Evolutionary conservation across 495 filamentous ascomycete genomes (phyloP).

Genomic region (Aspergillus coremiiformis): DNA sequence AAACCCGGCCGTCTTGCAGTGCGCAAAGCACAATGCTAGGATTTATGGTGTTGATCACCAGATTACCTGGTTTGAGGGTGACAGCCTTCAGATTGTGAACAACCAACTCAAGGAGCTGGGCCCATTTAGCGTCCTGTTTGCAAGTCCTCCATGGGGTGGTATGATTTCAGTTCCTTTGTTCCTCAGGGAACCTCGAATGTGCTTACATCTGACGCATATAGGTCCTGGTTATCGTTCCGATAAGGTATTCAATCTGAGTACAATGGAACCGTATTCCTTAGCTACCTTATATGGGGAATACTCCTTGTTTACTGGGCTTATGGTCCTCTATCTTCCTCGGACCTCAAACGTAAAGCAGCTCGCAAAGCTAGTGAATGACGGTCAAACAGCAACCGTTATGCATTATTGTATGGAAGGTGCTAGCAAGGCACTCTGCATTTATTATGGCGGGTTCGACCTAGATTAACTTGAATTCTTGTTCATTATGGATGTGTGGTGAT

Average conservation of each 20-base stretch:
- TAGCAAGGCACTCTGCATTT: slow-evolving; percentile 67
- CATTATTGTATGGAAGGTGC: slow-evolving; percentile 90
- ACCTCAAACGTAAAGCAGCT: slow-evolving; percentile 83
- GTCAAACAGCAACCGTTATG: slow-evolving; percentile 56
- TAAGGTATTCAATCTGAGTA: slow-evolving; percentile 72
- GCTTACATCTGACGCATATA: slow-evolving; percentile 16
- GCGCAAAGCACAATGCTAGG: slow-evolving; percentile 85
- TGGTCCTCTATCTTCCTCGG: slow-evolving; percentile 79
- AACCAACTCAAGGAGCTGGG: slow-evolving; percentile 43
- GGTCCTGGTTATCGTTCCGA: slow-evolving; percentile 72
- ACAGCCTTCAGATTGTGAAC: slow-evolving; percentile 62
- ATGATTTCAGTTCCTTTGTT: slow-evolving; percentile 15
- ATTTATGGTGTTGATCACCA: slow-evolving; percentile 74
- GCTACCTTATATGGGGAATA: slow-evolving; percentile 54
- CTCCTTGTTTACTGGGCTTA: slow-evolving; percentile 39
- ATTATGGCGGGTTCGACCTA: slow-evolving; percentile 42
- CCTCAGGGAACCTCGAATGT: background rate
- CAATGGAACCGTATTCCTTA: slow-evolving; percentile 82
- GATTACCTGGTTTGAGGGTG: slow-evolving; percentile 78
- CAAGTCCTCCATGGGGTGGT: slow-evolving; percentile 93
- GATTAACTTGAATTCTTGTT: slow-evolving; percentile 5
- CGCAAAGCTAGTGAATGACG: slow-evolving; percentile 51
- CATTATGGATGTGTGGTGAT: background rate
- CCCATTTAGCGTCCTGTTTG: slow-evolving; percentile 64
- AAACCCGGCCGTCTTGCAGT: slow-evolving; percentile 65